These are phyloP conservation scores for Casaregolazyma lundiana DNA, from an alignment of 1,139 yeast species.

Conservation along the genomic window DNA sequence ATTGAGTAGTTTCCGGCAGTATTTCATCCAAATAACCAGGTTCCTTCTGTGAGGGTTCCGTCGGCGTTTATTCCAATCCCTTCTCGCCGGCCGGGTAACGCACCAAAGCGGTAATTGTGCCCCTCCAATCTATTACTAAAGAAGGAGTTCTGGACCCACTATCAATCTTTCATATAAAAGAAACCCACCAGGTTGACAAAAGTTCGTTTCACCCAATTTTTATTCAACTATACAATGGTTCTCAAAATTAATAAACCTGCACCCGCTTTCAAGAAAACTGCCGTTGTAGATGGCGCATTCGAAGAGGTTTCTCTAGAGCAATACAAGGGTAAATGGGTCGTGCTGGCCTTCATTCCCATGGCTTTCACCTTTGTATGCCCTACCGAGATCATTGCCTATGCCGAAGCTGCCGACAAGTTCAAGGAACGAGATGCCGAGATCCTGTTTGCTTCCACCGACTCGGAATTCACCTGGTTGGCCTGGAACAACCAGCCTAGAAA, in stretches of 20 bases:
- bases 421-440: conserved; percentile 82
- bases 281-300: conserved; percentile 92
- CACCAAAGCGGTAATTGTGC: neutral
- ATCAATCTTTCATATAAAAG: neutral
- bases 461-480: conserved; percentile 94
- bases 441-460: conserved; percentile 95
- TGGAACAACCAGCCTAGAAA: conserved; percentile 97
- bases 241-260: conserved; percentile 92
- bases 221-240: conserved; percentile 75
- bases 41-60: neutral
- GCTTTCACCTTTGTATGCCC: conserved; percentile 99
- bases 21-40: neutral
- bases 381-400: conserved; percentile 97
- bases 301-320: conserved; percentile 92
- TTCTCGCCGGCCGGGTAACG: neutral
- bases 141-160: conserved; percentile 7
- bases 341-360: conserved; percentile 94
- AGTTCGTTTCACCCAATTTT: too few species aligned
- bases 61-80: neutral
- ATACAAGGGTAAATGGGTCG: conserved; percentile 97
- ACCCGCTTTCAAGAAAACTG: conserved; percentile 92
- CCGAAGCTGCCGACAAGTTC: conserved; percentile 89
- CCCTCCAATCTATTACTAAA: conserved; percentile 5
- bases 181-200: neutral
- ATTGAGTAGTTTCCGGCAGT: conserved; percentile 3